Base-by-base conservation (phyloP, 768 basidiomycete genomes). In the Lactarius deliciosus region DNA sequence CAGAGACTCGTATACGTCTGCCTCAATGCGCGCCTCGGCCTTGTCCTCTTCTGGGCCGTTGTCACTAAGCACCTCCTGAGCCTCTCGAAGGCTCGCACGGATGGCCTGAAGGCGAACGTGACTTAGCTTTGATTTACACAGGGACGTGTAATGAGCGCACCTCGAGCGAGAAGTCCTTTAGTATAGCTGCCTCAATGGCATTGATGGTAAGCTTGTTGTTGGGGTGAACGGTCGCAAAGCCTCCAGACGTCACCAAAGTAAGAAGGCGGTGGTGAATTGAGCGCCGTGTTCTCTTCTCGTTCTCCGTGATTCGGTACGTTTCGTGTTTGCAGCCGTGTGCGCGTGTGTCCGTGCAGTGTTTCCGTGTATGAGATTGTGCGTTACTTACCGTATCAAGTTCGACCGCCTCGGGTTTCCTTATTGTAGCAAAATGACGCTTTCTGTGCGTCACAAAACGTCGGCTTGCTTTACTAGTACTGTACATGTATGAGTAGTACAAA, bases 141-240 rank as follows among this genome's bases (percentile, higher is more conserved):
- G 55, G 57, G 18, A 28, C 18, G 41, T n/a, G 43, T 28, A 34
- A 41, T 61, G 30, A 45, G 75, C 83, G 64, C 70, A 96, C 96
- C 84, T 98, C 97, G 25, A 83, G 72, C 0, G 96, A 96, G 81
- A 98, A 96, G 47, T 87, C 82, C 64, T 96, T 94, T 43, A 98
- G 81, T 25, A 93, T 88, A 64, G 95, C 96, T 67, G 92, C 97
- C 82, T 99, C 97, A 57, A 99, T 89, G 65, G 90, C 94, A 80
- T 98, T 99, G 25, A 28, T 28, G 25, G 25, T 28, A 2, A 28
- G 25, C 25, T 28, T 28, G 25, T 28, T 28, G 25, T 96, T 94
- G 41, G 94, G 94, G 79, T 99, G 97, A 50, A 99, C 92, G 66
- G 92, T 98, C 61, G 97, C 96, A 77, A 99, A 98, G 63, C 97